phyloP scores from a whole-genome alignment of 192 early-diverging fungal species.

The Coemansia sp. region DNA sequence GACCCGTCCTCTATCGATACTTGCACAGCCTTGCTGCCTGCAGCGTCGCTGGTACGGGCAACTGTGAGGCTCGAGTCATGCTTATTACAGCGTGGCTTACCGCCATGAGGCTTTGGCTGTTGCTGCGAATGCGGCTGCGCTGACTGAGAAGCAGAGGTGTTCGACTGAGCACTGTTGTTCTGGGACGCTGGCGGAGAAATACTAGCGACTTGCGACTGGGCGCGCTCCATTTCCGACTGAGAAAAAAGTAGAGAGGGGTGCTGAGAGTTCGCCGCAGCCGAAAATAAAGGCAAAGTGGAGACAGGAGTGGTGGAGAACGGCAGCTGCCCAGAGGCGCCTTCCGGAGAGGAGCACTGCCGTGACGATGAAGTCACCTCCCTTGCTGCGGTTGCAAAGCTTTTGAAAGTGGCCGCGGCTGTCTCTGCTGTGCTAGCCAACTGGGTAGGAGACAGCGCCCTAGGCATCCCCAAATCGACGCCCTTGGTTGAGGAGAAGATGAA shows the following conservation, averaged over 20 bases:
- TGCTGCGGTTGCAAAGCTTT: slow-evolving; percentile 1
- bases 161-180: slow-evolving; percentile 37
- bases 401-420: neutral
- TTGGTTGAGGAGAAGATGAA: neutral
- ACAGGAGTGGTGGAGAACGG: neutral
- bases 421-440: neutral
- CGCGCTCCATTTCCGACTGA: slow-evolving; percentile 8
- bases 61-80: slow-evolving; percentile 3
- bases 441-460: neutral
- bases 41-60: neutral
- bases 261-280: neutral
- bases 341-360: slow-evolving; percentile 6
- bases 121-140: slow-evolving; percentile 13
- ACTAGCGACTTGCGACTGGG: slow-evolving; percentile 12
- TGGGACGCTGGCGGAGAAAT: slow-evolving; percentile 27
- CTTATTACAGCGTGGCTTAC: slow-evolving; percentile 11
- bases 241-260: neutral
- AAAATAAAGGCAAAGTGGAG: slow-evolving; percentile 1
- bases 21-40: neutral
- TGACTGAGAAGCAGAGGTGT: slow-evolving; percentile 20
- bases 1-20: neutral
- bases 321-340: slow-evolving; percentile 1
- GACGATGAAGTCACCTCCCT: slow-evolving; percentile 1
- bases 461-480: neutral
- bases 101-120: slow-evolving; percentile 11